These are phyloP conservation scores for Vicia villosa DNA, from an alignment of 306 rosid genomes.

Conservation along the genomic window DNA sequence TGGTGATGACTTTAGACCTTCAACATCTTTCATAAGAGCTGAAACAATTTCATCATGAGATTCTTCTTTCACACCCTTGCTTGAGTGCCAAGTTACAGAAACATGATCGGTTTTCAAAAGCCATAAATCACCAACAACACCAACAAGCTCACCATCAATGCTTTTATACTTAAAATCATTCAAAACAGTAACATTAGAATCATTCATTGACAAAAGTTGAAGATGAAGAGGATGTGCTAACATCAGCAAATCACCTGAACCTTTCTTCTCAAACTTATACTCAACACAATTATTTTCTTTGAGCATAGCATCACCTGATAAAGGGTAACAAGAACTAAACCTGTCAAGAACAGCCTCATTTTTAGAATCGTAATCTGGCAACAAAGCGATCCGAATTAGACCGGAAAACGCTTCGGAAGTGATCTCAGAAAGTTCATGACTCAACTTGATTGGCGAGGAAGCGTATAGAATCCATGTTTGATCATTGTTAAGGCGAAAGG, in stretches of 20 bases:
- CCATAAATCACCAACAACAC: conserved; percentile 86
- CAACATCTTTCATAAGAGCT: conserved; percentile 63
- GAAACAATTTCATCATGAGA: conserved; percentile 50
- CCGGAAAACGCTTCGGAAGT: conserved; percentile 67
- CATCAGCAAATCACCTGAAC: conserved; percentile 69
- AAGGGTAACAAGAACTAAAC: conserved; percentile 71
- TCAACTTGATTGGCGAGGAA: conserved; percentile 56
- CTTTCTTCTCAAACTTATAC: conserved; percentile 80
- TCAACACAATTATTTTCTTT: conserved; percentile 61
- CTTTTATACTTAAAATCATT: conserved; percentile 65
- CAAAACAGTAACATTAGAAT: conserved; percentile 44
- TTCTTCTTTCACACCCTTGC: conserved; percentile 55
- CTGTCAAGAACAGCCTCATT: conserved; percentile 53
- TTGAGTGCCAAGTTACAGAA: conserved; percentile 79
- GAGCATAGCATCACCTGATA: conserved; percentile 64
- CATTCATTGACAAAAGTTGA: conserved; percentile 45
- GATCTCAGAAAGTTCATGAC: conserved; percentile 44
- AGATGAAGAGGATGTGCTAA: conserved; percentile 91
- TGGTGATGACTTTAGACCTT: conserved; percentile 44
- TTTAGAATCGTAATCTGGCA: conserved; percentile 50
- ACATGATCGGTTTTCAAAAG: conserved; percentile 57
- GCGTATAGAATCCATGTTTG: conserved; percentile 87
- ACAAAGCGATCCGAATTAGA: conserved; percentile 58
- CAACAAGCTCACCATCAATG: conserved; percentile 91
- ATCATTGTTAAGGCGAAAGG: conserved; percentile 62